Percentiles rank a stretch among this genome's conserved stretches.
Conservation (phyloP, 371 early-diverging fungal genomes). For the Mucor sp. region DNA sequence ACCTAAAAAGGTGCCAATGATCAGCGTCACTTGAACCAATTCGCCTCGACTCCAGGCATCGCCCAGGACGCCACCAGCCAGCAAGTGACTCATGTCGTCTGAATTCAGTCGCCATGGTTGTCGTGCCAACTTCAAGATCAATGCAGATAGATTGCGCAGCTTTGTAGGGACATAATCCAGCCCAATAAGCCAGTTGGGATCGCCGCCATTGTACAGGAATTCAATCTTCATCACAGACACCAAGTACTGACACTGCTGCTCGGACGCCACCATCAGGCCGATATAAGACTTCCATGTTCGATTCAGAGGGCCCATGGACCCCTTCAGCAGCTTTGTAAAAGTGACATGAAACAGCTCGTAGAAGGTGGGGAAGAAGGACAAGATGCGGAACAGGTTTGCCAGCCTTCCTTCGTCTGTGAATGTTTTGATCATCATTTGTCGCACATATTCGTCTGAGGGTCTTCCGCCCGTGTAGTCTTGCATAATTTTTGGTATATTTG, state of each 20-base stretch:
- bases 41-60: constrained; percentile 66
- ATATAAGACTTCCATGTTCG: constrained; percentile 63
- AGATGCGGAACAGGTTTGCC: constrained; percentile 55
- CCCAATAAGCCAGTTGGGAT: constrained; percentile 63
- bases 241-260: constrained; percentile 64
- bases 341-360: constrained; percentile 57
- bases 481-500: constrained; percentile 2
- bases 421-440: constrained; percentile 57
- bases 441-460: constrained; percentile 49
- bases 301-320: constrained; percentile 57
- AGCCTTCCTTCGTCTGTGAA: constrained; percentile 61
- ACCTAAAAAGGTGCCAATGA: constrained; percentile 60
- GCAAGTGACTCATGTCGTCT: constrained; percentile 46
- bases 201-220: constrained; percentile 62
- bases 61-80: constrained; percentile 27
- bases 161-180: constrained; percentile 56
- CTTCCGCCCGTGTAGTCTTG: constrained; percentile 39
- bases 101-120: constrained; percentile 64
- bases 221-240: constrained; percentile 58
- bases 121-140: constrained; percentile 56
- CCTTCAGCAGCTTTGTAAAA: constrained; percentile 42
- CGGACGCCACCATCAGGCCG: constrained; percentile 66
- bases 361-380: constrained; percentile 68
- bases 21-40: constrained; percentile 63
- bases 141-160: constrained; percentile 49